Conservation (phyloP, 331 rosid species). For the Pyrus hybrid region DNA sequence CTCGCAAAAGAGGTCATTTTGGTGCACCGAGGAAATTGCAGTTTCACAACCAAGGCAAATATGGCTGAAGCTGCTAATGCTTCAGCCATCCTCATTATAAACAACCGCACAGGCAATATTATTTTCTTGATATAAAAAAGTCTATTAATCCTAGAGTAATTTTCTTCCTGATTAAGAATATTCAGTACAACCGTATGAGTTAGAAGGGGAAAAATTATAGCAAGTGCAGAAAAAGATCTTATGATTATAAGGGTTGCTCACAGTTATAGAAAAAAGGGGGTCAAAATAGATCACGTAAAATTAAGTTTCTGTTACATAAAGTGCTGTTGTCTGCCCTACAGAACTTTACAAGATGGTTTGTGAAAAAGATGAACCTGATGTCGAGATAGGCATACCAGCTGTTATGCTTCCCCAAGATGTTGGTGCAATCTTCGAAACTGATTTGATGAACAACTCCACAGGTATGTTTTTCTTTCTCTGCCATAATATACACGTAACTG, state of each 20-base stretch:
- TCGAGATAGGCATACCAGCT: slow-evolving; percentile 72
- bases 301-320: slow-evolving; percentile 14
- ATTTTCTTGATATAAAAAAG: background rate
- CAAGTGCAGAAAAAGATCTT: background rate
- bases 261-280: background rate
- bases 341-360: slow-evolving; percentile 99
- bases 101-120: slow-evolving; percentile 60
- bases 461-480: slow-evolving; percentile 33
- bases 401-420: slow-evolving; percentile 96
- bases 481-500: background rate
- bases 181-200: background rate
- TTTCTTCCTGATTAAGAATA: background rate
- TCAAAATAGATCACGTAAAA: background rate
- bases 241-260: background rate
- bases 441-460: slow-evolving; percentile 37
- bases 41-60: slow-evolving; percentile 91
- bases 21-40: slow-evolving; percentile 87
- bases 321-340: slow-evolving; percentile 21
- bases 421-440: slow-evolving; percentile 57
- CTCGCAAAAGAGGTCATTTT: slow-evolving; percentile 71
- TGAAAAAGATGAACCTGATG: slow-evolving; percentile 65
- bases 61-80: slow-evolving; percentile 70
- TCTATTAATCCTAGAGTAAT: background rate
- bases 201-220: background rate
- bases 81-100: slow-evolving; percentile 88